phyloP scores from a whole-genome alignment of 768 basidiomycete genomes.

The Tricholoma matsutake region DNA sequence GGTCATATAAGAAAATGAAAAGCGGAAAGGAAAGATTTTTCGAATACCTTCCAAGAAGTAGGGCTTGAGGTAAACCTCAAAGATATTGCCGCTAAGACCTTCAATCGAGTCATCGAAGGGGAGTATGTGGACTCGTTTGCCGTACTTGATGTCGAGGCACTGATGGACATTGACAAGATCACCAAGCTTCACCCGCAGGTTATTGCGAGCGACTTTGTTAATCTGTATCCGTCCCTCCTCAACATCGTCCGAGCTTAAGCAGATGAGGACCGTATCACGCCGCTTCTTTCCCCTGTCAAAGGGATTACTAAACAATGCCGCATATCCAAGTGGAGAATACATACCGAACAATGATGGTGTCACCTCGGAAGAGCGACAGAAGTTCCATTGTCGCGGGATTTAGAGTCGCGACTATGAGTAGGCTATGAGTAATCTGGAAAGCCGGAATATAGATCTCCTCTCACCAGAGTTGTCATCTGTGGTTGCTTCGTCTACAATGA shows the following conservation, averaged over 20 bases:
- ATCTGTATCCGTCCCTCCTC: slow-evolving; percentile 98
- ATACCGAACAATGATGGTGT: slow-evolving; percentile 92
- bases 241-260: slow-evolving; percentile 91
- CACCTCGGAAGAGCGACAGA: slow-evolving; percentile 91
- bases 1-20: neutral
- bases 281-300: slow-evolving; percentile 87
- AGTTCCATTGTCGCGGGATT: slow-evolving; percentile 97
- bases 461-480: slow-evolving; percentile 95
- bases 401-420: slow-evolving; percentile 77
- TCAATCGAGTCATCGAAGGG: slow-evolving; percentile 99
- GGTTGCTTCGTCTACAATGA: slow-evolving; percentile 93
- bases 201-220: slow-evolving; percentile 99
- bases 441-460: slow-evolving; percentile 13
- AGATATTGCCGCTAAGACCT: slow-evolving; percentile 96
- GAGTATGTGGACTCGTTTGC: slow-evolving; percentile 93
- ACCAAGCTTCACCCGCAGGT: slow-evolving; percentile 94
- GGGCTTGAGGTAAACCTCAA: slow-evolving; percentile 97
- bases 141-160: slow-evolving; percentile 98
- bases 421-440: slow-evolving; percentile 12
- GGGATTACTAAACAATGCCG: slow-evolving; percentile 1
- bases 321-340: slow-evolving; percentile 10
- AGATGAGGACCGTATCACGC: slow-evolving; percentile 96
- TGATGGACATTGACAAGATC: slow-evolving; percentile 96
- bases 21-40: neutral
- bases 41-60: slow-evolving; percentile 92